A percentile compares a stretch with the other conserved stretches of the same genome.
These are phyloP conservation scores for Davidsoniella virescens DNA, from an alignment of 2,329 filamentous ascomycete species.

Conservation along the genomic window DNA sequence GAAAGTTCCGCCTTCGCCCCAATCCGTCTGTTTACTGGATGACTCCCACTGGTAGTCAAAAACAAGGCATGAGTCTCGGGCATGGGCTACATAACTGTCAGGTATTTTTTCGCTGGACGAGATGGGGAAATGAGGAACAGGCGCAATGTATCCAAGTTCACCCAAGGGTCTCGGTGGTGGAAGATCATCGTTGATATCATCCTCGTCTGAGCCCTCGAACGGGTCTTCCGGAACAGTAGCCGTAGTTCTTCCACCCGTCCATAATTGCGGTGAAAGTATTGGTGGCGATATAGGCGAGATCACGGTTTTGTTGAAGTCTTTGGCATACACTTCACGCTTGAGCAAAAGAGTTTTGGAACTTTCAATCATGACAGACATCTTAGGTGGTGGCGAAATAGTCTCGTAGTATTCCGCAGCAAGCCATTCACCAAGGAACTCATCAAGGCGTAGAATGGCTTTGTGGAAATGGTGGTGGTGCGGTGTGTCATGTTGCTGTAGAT, in stretches of 20 bases:
- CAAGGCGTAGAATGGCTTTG: constrained; percentile 58
- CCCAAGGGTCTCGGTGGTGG: constrained; percentile 17
- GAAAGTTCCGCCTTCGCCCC: constrained; percentile 75
- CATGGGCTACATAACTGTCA: constrained; percentile 75
- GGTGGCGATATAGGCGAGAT: constrained; percentile 7
- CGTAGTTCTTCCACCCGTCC: constrained; percentile 9
- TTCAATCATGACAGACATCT: constrained; percentile 72
- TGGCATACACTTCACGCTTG: constrained; percentile 52
- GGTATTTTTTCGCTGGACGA: constrained; percentile 70
- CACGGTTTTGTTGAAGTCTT: constrained; percentile 21
- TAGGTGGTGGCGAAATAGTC: constrained; percentile 74
- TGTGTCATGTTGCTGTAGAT: neutral
- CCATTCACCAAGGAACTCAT: constrained; percentile 93
- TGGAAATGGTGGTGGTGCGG: constrained; percentile 22
- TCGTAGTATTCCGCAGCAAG: constrained; percentile 87
- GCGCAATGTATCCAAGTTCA: constrained; percentile 45
- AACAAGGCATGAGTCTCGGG: constrained; percentile 66
- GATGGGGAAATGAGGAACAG: constrained; percentile 68
- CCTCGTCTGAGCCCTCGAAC: constrained; percentile 9
- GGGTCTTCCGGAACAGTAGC: constrained; percentile 10
- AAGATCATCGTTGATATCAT: constrained; percentile 5
- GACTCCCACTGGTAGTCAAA: constrained; percentile 98
- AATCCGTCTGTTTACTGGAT: constrained; percentile 58
- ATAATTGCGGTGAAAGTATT: constrained; percentile 8
- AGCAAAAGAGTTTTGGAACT: constrained; percentile 77